phyloP scores from a whole-genome alignment of 371 early-diverging fungal species.

The Mucor irregularis region DNA sequence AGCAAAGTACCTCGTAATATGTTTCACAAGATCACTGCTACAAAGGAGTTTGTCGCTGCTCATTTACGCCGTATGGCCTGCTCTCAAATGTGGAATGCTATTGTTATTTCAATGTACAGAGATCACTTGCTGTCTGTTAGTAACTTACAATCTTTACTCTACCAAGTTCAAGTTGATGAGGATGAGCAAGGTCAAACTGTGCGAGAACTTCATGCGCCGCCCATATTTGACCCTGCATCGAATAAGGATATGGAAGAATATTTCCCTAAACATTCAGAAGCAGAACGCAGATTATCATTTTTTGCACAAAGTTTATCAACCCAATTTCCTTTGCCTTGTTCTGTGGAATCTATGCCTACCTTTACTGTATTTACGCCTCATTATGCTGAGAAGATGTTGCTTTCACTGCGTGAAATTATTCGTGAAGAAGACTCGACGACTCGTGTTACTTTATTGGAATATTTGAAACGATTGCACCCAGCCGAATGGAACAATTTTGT shows the following conservation, averaged over 20 bases:
- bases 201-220: slow-evolving; percentile 72
- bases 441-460: slow-evolving; percentile 82
- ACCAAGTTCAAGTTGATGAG: slow-evolving; percentile 62
- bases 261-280: slow-evolving; percentile 77
- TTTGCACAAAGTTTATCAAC: slow-evolving; percentile 89
- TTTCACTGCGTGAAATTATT: slow-evolving; percentile 83
- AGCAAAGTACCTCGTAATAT: slow-evolving; percentile 77
- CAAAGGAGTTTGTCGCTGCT: slow-evolving; percentile 64
- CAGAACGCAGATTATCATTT: slow-evolving; percentile 83
- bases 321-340: slow-evolving; percentile 76
- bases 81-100: slow-evolving; percentile 89
- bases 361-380: slow-evolving; percentile 93
- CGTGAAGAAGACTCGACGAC: slow-evolving; percentile 84
- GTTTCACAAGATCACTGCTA: slow-evolving; percentile 72
- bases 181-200: slow-evolving; percentile 15
- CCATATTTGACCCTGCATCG: slow-evolving; percentile 74
- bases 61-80: slow-evolving; percentile 75
- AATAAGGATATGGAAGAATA: slow-evolving; percentile 61
- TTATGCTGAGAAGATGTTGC: slow-evolving; percentile 85
- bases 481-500: slow-evolving; percentile 93
- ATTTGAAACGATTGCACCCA: slow-evolving; percentile 80
- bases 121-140: slow-evolving; percentile 81
- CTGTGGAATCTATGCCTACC: slow-evolving; percentile 82
- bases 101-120: slow-evolving; percentile 85
- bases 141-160: slow-evolving; percentile 74